A percentile compares a stretch with the other conserved stretches of the same genome.
Evolutionary conservation across 1,139 yeast species (phyloP).

Genomic region (Geotrichum phurueaensis): DNA sequence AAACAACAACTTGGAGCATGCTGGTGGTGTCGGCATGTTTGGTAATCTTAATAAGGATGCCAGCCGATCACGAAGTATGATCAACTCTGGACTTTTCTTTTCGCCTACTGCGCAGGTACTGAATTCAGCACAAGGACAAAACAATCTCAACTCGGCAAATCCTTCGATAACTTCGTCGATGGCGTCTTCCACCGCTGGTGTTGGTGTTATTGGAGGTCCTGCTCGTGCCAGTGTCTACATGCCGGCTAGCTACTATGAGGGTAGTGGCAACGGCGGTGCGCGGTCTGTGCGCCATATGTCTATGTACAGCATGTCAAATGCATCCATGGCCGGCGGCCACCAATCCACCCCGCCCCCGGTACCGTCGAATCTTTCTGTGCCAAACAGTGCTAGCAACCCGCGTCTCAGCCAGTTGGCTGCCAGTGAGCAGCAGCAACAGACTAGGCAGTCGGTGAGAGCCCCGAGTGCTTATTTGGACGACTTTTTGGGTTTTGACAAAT

Average conservation of each 20-base stretch:
- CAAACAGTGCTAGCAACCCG: slow-evolving; percentile 13
- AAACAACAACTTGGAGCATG: neutral
- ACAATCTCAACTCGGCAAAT: slow-evolving; percentile 19
- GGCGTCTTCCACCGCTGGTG: slow-evolving; percentile 13
- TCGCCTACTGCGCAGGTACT: slow-evolving; percentile 77
- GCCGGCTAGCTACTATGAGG: slow-evolving; percentile 37
- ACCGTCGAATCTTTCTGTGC: slow-evolving; percentile 16
- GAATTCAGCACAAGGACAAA: slow-evolving; percentile 35
- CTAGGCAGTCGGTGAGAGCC: slow-evolving; percentile 28
- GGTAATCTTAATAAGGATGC: neutral
- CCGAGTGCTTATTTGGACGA: slow-evolving; percentile 39
- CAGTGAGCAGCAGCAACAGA: slow-evolving; percentile 12
- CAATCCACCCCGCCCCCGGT: slow-evolving; percentile 12
- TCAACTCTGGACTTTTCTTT: slow-evolving; percentile 46
- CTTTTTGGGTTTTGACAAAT: slow-evolving; percentile 28
- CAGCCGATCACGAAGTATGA: slow-evolving; percentile 14
- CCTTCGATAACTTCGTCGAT: slow-evolving; percentile 20
- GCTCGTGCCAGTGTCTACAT: slow-evolving; percentile 32
- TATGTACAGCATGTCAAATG: slow-evolving; percentile 20
- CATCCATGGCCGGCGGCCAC: slow-evolving; percentile 14
- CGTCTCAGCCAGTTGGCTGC: slow-evolving; percentile 9
- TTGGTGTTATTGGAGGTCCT: slow-evolving; percentile 20
- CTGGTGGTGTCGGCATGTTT: slow-evolving; percentile 6
- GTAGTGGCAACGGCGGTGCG: slow-evolving; percentile 19
- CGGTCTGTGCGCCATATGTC: slow-evolving; percentile 17